Evolutionary conservation across 2,329 filamentous ascomycete species (phyloP), one percentile per base, ranked within the genome.

Genomic region (Salinomyces thailandicus): DNA sequence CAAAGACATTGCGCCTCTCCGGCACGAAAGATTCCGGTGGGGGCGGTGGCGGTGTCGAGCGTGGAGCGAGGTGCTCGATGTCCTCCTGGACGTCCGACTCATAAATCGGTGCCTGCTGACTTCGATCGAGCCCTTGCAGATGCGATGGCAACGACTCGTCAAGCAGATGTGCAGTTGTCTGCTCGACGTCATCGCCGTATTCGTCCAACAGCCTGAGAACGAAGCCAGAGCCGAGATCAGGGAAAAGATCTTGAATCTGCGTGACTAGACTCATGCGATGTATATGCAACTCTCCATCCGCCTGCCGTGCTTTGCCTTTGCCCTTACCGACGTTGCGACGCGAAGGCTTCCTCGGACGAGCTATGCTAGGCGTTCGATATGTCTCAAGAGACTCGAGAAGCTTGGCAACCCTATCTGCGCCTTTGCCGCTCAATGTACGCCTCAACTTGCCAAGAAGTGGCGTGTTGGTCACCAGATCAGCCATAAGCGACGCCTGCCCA

Each of bases 201-300:
- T 84, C 77, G 50, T 89, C 81, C 16, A 95, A 68, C 7, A 93
- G 69, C 49, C 74, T 81, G 13, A 83, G 71, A 12, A 96, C 67
- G 54, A 94, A 96, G 0, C 73, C 83, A 3, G 83, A 79, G 4
- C 87, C 86, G 7, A 96, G 67, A 44, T 93, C 77, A 0, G 89
- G 85, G 53, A 96, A 95, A 0, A 96, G 68, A 54, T 98, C 89
- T 54, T 94, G 86, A n/a, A 98, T 72, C 57, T 93, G 85, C 0
- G 81, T 81, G 35, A 96, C 77, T 33, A 89, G 75, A 49, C 81
- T 87, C 75, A 93, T 81, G 28, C 71, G 78, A 59, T 94, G 85
- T 15, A 89, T 64, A 52, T 91, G 84, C 20, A 87, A 65, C 29
- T 70, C 66, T 6, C 60, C 62, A 33, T 62, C 51, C 15, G 60